phyloP scores from a whole-genome alignment of 2,329 filamentous ascomycete genomes.

The Lecanicillium sp. region DNA sequence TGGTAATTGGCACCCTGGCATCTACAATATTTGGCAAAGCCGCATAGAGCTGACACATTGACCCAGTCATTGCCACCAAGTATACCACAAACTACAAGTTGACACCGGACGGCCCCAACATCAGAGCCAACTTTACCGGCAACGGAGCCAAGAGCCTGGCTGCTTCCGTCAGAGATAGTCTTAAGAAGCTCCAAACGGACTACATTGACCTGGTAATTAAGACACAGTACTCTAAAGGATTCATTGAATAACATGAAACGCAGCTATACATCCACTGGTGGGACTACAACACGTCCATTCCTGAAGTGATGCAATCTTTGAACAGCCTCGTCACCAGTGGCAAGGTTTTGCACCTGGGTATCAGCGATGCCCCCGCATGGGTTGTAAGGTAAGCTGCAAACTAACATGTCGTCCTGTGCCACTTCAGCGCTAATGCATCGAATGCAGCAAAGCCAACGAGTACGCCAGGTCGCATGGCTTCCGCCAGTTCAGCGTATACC shows the following conservation, averaged over 20 bases:
- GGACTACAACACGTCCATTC: slow-evolving; percentile 50
- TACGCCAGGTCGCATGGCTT: slow-evolving; percentile 66
- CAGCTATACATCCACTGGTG: slow-evolving; percentile 58
- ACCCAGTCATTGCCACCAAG: slow-evolving; percentile 61
- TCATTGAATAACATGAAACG: background rate
- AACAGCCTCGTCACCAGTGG: slow-evolving; percentile 52
- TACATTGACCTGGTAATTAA: slow-evolving; percentile 58
- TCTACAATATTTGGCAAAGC: no score
- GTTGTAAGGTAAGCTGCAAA: slow-evolving; percentile 37
- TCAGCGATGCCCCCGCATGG: slow-evolving; percentile 65
- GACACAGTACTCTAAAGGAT: background rate
- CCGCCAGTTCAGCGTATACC: slow-evolving; percentile 53
- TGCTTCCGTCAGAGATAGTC: slow-evolving; percentile 44
- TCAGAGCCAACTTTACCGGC: slow-evolving; percentile 46
- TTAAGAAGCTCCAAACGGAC: slow-evolving; percentile 55
- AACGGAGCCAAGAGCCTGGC: slow-evolving; percentile 57
- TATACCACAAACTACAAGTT: slow-evolving; percentile 51
- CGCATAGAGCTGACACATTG: no score
- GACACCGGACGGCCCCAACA: slow-evolving; percentile 30
- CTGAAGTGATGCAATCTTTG: slow-evolving; percentile 58
- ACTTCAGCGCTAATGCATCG: slow-evolving; percentile 7
- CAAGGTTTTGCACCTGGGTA: slow-evolving; percentile 59
- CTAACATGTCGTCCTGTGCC: background rate
- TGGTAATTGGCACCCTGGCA: slow-evolving; percentile 32
- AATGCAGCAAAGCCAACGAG: slow-evolving; percentile 49